phyloP scores from a whole-genome alignment of 2,329 filamentous ascomycete genomes.

The Fusarium sp. region DNA sequence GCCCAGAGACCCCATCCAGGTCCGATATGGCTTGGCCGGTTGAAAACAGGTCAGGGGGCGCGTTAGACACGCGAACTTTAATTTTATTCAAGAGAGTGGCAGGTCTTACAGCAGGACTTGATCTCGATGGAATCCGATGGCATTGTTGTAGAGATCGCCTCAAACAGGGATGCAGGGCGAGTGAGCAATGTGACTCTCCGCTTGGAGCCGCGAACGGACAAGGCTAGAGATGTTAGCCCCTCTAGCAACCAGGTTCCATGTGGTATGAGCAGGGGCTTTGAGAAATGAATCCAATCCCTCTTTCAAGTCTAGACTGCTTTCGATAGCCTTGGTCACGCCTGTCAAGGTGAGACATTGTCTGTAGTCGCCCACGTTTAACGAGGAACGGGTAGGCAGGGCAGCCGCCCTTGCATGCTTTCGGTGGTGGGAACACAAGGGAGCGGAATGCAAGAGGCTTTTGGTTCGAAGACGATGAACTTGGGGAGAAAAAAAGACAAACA shows the following conservation, averaged over 20 bases:
- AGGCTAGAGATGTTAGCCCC: neutral
- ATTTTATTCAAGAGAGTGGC: neutral
- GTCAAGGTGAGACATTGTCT: conserved; percentile 22
- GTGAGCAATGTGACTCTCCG: neutral
- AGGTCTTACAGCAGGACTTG: neutral
- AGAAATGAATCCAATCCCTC: conserved; percentile 8
- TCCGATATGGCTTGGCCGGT: neutral
- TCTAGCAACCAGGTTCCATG: conserved; percentile 5
- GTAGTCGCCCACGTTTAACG: neutral
- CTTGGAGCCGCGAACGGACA: neutral
- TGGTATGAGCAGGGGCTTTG: neutral
- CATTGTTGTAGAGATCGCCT: neutral
- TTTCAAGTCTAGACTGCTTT: conserved; percentile 3
- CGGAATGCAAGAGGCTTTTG: conserved; percentile 25
- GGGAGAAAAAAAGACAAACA: neutral
- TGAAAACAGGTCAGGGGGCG: neutral
- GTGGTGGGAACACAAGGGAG: neutral
- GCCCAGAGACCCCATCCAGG: neutral
- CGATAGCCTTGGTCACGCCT: neutral
- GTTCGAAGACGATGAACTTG: neutral
- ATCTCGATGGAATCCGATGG: neutral
- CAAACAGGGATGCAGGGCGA: conserved; percentile 7
- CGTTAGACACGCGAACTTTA: neutral
- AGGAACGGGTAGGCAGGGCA: neutral
- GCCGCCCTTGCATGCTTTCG: conserved; percentile 34